Evolutionary conservation across 306 rosid species (phyloP).

Genomic region (Hippophae gyantsensis): DNA sequence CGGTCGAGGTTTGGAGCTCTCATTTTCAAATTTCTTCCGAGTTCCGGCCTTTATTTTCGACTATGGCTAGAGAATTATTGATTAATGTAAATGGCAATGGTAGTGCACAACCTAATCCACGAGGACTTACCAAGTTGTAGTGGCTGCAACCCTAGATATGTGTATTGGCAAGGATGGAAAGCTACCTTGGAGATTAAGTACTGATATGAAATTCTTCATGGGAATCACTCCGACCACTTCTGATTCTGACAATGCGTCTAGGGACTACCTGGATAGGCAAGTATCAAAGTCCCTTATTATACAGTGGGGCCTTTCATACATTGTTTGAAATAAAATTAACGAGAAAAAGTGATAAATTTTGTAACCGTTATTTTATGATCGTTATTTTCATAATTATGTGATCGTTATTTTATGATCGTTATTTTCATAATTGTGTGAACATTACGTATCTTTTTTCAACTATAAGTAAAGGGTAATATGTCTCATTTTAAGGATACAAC

Average conservation of each 20-base stretch:
- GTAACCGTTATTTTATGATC: no score
- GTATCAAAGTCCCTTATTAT: slow-evolving; percentile 20
- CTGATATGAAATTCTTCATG: slow-evolving; percentile 68
- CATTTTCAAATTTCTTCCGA: slow-evolving; percentile 17
- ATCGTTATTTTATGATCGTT: no score
- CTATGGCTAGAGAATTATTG: slow-evolving; percentile 61
- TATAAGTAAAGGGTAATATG: no score
- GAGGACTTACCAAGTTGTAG: slow-evolving; percentile 88
- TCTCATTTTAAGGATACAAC: no score
- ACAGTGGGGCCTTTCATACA: background rate
- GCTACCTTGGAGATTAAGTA: slow-evolving; percentile 74
- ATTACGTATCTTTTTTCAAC: no score
- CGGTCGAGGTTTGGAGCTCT: slow-evolving; percentile 20
- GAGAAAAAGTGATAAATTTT: no score
- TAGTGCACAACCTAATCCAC: slow-evolving; percentile 36
- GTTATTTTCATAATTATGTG: no score
- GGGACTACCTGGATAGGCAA: slow-evolving; percentile 93
- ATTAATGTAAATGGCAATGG: slow-evolving; percentile 43
- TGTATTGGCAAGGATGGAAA: slow-evolving; percentile 87
- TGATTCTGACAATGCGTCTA: slow-evolving; percentile 85
- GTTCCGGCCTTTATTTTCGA: slow-evolving; percentile 10
- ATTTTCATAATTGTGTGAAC: no score
- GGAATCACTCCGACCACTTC: slow-evolving; percentile 53
- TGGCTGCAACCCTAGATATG: slow-evolving; percentile 70
- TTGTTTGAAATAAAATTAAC: no score